Base-by-base conservation (phyloP, 225 moss, liverwort and hornwort species). In the Bryoerythrophyllum caledonicum region DNA sequence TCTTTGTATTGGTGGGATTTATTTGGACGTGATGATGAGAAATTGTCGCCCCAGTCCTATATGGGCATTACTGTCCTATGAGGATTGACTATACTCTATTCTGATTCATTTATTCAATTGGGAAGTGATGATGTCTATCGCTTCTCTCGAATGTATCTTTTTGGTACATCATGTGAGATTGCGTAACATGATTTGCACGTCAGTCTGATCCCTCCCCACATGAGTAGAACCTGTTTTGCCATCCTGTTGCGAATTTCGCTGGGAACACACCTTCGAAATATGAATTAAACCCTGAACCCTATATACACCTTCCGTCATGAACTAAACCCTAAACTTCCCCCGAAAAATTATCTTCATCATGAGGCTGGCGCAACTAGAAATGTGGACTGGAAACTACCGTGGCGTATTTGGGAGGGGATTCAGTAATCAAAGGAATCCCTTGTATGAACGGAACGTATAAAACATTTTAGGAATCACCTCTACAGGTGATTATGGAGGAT, bases 21-120 rank as follows among this genome's bases (percentile, higher is more conserved):
- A 7, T 11, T 11, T 63, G 75, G 38, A 65, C 10, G 28, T 85
- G 85, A 85, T 83, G 85, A 88, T 73, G 82, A 76, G 78, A 76
- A 78, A 83, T 85, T 83, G 88, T 88, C 83, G 88, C 85, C 88
- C 88, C 88, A 85, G 81, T 88, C 88, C 81, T 83, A 88, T 74
- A 66, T 13, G 58, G 24, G 26, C 27, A 27, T 27, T 60, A 17
- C 16, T 60, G 60, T 34, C 7, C 32, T 19, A 19, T 32, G 60
- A 32, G 32, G 60, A 60, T 60, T 60, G 60, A 32, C 57, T 26
- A 13, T 57, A 10, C 25, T 56, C 0, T 10, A 10, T 24, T 57
- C 26, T 57, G 57, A 57, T 57, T 56, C 7, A 17, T 62, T 30
- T 37, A 37, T 37, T 7, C 37, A 2, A 25, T 16, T 60, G 20